Conservation (phyloP, 768 basidiomycete genomes). For the Cystoderma amianthinum region DNA sequence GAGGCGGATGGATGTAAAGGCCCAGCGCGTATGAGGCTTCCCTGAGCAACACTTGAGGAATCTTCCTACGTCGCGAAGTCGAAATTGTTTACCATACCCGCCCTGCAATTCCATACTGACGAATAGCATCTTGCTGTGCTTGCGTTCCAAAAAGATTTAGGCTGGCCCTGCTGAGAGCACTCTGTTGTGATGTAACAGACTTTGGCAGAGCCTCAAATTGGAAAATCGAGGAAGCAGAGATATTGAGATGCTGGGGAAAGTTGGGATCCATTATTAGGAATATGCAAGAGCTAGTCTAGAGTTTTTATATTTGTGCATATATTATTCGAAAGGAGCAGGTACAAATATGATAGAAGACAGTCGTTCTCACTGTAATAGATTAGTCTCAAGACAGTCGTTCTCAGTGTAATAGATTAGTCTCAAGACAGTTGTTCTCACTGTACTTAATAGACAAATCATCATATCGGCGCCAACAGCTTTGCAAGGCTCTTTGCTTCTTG, state of each 20-base stretch:
- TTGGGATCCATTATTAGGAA: background rate
- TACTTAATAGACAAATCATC: too few relatives aligned
- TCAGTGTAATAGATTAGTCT: too few relatives aligned
- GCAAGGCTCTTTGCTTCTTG: background rate
- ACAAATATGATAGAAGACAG: too few relatives aligned
- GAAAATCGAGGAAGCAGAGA: constrained; percentile 8
- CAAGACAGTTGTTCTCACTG: too few relatives aligned
- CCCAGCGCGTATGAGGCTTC: constrained; percentile 64
- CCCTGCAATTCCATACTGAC: constrained; percentile 75
- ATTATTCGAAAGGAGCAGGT: too few relatives aligned
- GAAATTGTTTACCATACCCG: constrained; percentile 64
- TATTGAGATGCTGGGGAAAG: constrained; percentile 23
- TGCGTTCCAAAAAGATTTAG: constrained; percentile 16
- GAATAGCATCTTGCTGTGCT: constrained; percentile 55
- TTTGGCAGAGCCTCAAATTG: too few relatives aligned
- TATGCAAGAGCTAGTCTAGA: too few relatives aligned
- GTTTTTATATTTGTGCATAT: background rate
- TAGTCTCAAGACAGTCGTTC: too few relatives aligned
- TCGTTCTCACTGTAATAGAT: too few relatives aligned
- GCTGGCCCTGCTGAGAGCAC: constrained; percentile 11
- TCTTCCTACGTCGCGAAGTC: background rate
- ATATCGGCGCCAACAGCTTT: background rate
- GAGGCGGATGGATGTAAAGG: constrained; percentile 40
- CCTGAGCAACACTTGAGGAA: constrained; percentile 29
- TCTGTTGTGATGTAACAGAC: constrained; percentile 15